Evolutionary conservation across 2,329 filamentous ascomycete genomes (phyloP).

Genomic region (Dothistroma septosporum): DNA sequence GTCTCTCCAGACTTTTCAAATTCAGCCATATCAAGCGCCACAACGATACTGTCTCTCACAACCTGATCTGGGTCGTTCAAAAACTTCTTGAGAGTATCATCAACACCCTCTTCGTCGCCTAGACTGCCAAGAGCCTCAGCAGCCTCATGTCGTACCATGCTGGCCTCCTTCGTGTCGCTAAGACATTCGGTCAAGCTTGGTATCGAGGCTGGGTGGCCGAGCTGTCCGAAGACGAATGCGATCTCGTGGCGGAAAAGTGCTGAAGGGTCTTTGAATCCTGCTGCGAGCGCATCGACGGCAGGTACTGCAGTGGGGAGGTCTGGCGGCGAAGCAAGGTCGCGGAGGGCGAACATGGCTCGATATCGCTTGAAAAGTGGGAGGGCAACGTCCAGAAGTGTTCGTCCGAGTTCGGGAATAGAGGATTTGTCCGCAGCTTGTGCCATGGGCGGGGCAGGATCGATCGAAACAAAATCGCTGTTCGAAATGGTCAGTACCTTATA

Average conservation of each 20-base stretch:
- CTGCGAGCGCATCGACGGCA: constrained; percentile 80
- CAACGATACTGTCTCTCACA: constrained; percentile 88
- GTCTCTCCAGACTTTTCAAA: constrained; percentile 84
- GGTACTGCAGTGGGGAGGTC: constrained; percentile 83
- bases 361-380: constrained; percentile 87
- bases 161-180: constrained; percentile 73
- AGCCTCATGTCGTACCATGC: constrained; percentile 97
- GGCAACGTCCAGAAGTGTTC: constrained; percentile 71
- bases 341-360: constrained; percentile 94
- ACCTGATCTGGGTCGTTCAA: constrained; percentile 87
- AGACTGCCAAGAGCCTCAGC: constrained; percentile 93
- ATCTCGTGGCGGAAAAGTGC: constrained; percentile 97
- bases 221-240: constrained; percentile 94
- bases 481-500: constrained; percentile 2
- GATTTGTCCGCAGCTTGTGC: constrained; percentile 56
- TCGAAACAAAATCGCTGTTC: constrained; percentile 82
- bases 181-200: constrained; percentile 77
- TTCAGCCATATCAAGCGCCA: constrained; percentile 96
- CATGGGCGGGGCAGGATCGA: constrained; percentile 90
- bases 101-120: constrained; percentile 88
- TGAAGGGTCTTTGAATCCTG: constrained; percentile 78
- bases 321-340: constrained; percentile 89
- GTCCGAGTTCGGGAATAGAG: constrained; percentile 70
- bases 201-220: constrained; percentile 94
- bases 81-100: constrained; percentile 77